These are phyloP conservation scores for Fraxinus latifolia DNA, from an alignment of 305 asterid genomes.

Conservation along the genomic window DNA sequence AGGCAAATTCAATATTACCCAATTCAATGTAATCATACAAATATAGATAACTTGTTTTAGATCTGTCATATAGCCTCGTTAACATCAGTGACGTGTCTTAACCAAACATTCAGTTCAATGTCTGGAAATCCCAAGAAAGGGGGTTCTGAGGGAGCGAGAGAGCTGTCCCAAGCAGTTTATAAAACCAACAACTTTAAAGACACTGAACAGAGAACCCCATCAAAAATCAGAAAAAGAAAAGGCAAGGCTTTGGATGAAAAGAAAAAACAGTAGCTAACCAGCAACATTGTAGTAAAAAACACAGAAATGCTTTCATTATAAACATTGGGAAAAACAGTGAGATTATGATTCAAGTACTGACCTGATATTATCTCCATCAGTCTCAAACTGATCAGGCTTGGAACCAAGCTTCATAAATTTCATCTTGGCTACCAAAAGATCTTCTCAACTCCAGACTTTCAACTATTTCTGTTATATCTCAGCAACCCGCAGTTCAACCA, in stretches of 20 bases:
- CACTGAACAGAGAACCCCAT: neutral
- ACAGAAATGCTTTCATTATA: neutral
- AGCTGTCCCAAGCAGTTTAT: neutral
- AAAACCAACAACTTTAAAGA: neutral
- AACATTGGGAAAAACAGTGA: neutral
- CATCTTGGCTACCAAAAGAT: conserved; percentile 39
- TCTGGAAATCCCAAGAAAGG: neutral
- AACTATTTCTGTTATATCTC: neutral
- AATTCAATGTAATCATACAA: neutral
- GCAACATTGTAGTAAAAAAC: neutral
- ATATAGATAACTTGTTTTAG: neutral
- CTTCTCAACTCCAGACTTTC: conserved; percentile 18
- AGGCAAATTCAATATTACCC: neutral
- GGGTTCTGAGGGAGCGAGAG: neutral
- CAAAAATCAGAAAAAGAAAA: neutral
- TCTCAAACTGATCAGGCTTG: conserved; percentile 82
- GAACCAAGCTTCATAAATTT: conserved; percentile 96
- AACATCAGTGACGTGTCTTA: neutral
- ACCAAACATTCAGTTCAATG: neutral
- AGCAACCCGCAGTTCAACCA: conserved; percentile 8
- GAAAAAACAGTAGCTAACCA: neutral
- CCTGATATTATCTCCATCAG: conserved; percentile 76
- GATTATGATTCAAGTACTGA: conserved; percentile 20
- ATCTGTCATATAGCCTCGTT: neutral
- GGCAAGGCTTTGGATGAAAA: neutral